phyloP scores from a whole-genome alignment of 192 early-diverging fungal genomes.

The Coemansia sp. region DNA sequence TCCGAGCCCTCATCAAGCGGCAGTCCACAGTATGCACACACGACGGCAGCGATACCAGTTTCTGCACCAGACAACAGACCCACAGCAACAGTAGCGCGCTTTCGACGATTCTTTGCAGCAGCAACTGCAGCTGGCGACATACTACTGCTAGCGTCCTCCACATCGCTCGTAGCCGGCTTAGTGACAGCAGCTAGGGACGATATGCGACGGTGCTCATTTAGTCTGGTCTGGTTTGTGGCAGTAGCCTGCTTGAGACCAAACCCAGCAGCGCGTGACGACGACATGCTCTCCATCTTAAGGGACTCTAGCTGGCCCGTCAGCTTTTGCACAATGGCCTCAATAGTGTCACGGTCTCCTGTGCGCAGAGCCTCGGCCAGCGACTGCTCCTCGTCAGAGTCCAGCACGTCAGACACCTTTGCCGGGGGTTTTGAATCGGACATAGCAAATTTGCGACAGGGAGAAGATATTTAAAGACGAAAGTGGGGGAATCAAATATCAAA shows the following conservation, averaged over 20 bases:
- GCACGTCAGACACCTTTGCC: slow-evolving; percentile 9
- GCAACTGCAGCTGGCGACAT: neutral
- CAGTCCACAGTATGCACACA: slow-evolving; percentile 47
- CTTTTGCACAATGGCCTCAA: slow-evolving; percentile 45
- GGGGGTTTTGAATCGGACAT: slow-evolving; percentile 3
- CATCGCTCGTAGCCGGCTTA: neutral
- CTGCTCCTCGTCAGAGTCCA: slow-evolving; percentile 18
- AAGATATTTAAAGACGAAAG: neutral
- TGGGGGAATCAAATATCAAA: neutral
- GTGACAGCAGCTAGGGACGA: neutral
- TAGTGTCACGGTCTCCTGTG: slow-evolving; percentile 46
- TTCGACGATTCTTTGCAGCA: slow-evolving; percentile 14
- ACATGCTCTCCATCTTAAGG: slow-evolving; percentile 35
- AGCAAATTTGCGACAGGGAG: slow-evolving; percentile 4
- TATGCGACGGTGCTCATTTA: slow-evolving; percentile 4
- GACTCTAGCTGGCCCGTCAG: slow-evolving; percentile 47
- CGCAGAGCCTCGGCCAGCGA: slow-evolving; percentile 44
- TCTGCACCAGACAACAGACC: slow-evolving; percentile 12
- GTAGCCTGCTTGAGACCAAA: slow-evolving; percentile 5
- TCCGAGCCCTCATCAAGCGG: slow-evolving; percentile 27
- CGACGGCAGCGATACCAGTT: slow-evolving; percentile 3
- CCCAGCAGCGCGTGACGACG: slow-evolving; percentile 22
- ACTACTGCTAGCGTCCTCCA: neutral
- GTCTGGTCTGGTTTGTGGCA: neutral
- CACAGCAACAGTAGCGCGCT: slow-evolving; percentile 43